phyloP scores from a whole-genome alignment of 2,329 filamentous ascomycete genomes.

The Niveomyces coronatus region DNA sequence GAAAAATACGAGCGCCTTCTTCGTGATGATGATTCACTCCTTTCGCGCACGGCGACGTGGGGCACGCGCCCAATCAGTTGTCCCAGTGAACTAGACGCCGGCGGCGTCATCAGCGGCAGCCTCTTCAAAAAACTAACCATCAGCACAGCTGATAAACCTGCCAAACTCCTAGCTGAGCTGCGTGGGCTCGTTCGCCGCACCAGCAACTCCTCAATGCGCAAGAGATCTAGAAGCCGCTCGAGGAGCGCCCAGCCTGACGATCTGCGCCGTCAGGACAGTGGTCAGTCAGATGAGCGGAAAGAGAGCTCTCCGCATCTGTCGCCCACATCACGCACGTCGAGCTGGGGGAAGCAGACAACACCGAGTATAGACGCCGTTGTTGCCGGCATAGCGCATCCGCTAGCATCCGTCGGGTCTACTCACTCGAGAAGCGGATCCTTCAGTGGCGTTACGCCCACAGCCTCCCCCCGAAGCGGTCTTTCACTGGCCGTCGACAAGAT shows the following conservation, averaged over 20 bases:
- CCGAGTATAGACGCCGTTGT: constrained; percentile 52
- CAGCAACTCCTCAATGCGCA: constrained; percentile 32
- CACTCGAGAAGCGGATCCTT: constrained; percentile 51
- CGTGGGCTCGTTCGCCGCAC: constrained; percentile 40
- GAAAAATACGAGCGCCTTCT: constrained; percentile 40
- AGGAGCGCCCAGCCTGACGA: constrained; percentile 22
- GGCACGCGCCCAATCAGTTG: constrained; percentile 58
- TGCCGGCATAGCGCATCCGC: constrained; percentile 42
- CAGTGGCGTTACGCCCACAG: constrained; percentile 36
- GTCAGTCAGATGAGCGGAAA: constrained; percentile 21
- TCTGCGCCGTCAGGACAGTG: constrained; percentile 19
- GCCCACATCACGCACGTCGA: constrained; percentile 39
- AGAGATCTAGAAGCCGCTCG: constrained; percentile 35
- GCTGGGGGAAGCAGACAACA: constrained; percentile 40
- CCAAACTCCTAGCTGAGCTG: constrained; percentile 36
- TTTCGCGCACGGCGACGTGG: constrained; percentile 57
- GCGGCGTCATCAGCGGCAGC: constrained; percentile 48
- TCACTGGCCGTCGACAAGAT: constrained; percentile 35
- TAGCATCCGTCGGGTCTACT: constrained; percentile 45
- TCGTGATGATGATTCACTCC: constrained; percentile 45
- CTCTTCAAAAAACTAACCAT: constrained; percentile 54
- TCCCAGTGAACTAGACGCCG: constrained; percentile 47
- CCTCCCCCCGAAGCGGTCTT: constrained; percentile 42
- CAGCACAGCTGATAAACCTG: constrained; percentile 36
- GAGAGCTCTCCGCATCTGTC: constrained; percentile 36